Evolutionary conservation across 2,329 filamentous ascomycete species (phyloP).

Genomic region (Colletotrichum scovillei): DNA sequence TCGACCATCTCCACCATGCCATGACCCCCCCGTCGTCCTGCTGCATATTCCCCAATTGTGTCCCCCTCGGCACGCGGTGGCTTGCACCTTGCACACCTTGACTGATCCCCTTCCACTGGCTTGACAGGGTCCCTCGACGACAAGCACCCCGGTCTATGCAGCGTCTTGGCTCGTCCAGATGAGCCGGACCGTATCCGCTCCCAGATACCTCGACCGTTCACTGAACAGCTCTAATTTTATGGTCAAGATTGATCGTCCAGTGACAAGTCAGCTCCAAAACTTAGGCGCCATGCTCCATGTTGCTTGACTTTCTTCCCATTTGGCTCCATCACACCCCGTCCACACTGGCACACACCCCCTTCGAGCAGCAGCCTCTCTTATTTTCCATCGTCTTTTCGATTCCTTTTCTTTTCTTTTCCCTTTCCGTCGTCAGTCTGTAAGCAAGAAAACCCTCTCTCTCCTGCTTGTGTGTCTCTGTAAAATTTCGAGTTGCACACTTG

Average conservation of each 20-base stretch:
- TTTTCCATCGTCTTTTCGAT: conserved; percentile 38
- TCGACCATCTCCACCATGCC: conserved; percentile 23
- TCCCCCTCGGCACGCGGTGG: conserved; percentile 36
- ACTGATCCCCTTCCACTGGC: conserved; percentile 18
- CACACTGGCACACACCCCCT: conserved; percentile 28
- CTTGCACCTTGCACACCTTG: conserved; percentile 33
- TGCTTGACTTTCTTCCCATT: conserved; percentile 49
- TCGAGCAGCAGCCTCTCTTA: conserved; percentile 34
- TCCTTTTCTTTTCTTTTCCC: conserved; percentile 36
- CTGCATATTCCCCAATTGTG: conserved; percentile 34
- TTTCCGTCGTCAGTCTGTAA: conserved; percentile 27
- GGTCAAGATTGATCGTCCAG: conserved; percentile 51
- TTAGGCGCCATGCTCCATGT: conserved; percentile 56
- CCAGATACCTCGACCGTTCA: conserved; percentile 33
- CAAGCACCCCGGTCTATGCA: conserved; percentile 35
- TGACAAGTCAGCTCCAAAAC: conserved; percentile 52
- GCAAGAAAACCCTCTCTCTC: conserved; percentile 3
- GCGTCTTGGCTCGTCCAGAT: conserved; percentile 37
- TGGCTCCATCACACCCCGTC: conserved; percentile 50
- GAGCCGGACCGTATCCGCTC: conserved; percentile 38
- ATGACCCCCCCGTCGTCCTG: conserved; percentile 22
- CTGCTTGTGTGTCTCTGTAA: neutral
- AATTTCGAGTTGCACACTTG: conserved; percentile 10
- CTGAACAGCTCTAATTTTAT: conserved; percentile 56
- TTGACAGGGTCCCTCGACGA: conserved; percentile 32